phyloP scores from a whole-genome alignment of 1,284 basidiomycete genomes.

The Trichosporon coremiiforme region DNA sequence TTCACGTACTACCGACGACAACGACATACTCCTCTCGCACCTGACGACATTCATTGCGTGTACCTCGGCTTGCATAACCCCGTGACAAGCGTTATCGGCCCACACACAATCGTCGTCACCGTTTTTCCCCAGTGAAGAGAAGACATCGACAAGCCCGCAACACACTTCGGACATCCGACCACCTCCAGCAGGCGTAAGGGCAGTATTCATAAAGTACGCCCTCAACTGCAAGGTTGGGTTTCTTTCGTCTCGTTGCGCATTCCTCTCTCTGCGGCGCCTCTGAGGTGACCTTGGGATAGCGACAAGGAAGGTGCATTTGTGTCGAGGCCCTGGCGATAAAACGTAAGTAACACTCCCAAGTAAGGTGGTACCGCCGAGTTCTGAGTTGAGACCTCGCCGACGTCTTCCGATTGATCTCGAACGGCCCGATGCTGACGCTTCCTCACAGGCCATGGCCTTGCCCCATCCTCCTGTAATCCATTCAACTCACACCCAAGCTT shows the following conservation, averaged over 20 bases:
- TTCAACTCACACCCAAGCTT: slow-evolving; percentile 32
- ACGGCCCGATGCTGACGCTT: slow-evolving; percentile 1
- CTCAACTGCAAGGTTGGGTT: not conserved
- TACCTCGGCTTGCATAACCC: not conserved
- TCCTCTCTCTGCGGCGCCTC: slow-evolving; percentile 11
- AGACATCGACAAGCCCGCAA: not conserved
- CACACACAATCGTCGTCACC: not conserved
- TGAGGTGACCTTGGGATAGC: slow-evolving; percentile 22
- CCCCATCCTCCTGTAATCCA: slow-evolving; percentile 47
- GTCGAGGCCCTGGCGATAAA: slow-evolving; percentile 35
- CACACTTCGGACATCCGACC: not conserved
- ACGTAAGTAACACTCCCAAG: slow-evolving; percentile 28
- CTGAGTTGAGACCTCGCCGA: not conserved
- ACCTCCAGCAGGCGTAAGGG: not conserved
- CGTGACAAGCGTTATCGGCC: slow-evolving; percentile 12
- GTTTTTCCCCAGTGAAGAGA: slow-evolving; percentile 4
- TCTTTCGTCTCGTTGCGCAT: not conserved
- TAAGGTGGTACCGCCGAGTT: slow-evolving; percentile 1
- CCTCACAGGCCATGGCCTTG: slow-evolving; percentile 50
- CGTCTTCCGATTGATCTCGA: not conserved
- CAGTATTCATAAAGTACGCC: slow-evolving; percentile 4
- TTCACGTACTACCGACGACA: slow-evolving; percentile 6
- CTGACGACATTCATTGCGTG: not conserved
- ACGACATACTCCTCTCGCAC: not conserved
- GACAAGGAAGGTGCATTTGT: slow-evolving; percentile 29